A percentile compares a stretch with the other conserved stretches of the same genome.
Evolutionary conservation across 164 flowering plant genomes (phyloP).

Genomic region (Kalanchoe fedtschenkoi): DNA sequence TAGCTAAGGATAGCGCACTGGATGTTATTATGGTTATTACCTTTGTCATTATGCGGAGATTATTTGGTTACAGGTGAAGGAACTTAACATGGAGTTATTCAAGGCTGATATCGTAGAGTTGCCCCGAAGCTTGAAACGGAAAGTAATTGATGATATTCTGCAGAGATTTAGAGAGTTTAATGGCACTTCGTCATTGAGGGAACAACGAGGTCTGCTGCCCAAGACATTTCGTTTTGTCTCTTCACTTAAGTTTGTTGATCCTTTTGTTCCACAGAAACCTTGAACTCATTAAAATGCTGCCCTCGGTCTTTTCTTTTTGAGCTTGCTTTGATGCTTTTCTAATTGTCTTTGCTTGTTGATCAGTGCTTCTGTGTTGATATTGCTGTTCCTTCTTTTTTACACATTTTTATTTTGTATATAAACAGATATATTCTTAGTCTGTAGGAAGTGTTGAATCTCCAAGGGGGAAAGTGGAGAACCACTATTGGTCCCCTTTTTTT

Average conservation of each 20-base stretch:
- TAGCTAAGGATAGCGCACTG: neutral
- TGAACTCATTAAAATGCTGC: neutral
- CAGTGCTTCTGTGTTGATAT: too few species aligned
- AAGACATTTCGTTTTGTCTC: neutral
- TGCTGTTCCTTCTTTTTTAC: too few species aligned
- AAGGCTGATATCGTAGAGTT: conserved; percentile 25
- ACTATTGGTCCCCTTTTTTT: too few species aligned
- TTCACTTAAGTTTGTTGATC: conserved; percentile 2
- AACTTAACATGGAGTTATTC: conserved; percentile 26
- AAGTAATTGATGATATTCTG: conserved; percentile 52
- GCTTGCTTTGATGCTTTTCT: too few species aligned
- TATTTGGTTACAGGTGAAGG: conserved; percentile 36
- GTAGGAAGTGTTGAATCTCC: too few species aligned
- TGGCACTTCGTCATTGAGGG: conserved; percentile 26
- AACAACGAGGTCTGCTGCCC: conserved; percentile 48
- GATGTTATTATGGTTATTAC: neutral
- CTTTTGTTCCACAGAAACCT: neutral
- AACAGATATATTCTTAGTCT: too few species aligned
- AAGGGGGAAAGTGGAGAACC: too few species aligned
- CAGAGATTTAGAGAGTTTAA: conserved; percentile 39
- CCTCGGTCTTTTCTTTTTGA: too few species aligned
- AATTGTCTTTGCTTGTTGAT: too few species aligned
- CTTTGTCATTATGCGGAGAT: neutral
- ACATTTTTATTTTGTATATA: too few species aligned
- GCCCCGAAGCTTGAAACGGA: conserved; percentile 44